These are phyloP conservation scores for Ascocoryne sarcoides DNA, from an alignment of 2,329 filamentous ascomycete genomes.

Conservation along the genomic window DNA sequence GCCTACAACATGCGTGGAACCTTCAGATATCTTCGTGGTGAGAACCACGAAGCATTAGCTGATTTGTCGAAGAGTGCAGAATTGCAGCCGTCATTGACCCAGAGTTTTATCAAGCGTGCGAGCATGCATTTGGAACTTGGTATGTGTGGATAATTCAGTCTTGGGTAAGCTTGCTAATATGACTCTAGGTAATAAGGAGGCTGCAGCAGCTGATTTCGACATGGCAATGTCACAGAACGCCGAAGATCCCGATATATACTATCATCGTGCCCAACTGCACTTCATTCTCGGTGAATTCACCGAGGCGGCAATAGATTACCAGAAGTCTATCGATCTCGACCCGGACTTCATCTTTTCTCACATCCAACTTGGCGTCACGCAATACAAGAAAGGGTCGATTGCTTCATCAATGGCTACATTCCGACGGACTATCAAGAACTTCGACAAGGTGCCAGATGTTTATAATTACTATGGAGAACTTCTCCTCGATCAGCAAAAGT, in stretches of 20 bases:
- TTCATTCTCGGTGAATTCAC: slow-evolving; percentile 94
- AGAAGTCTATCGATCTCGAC: slow-evolving; percentile 97
- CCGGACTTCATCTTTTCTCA: slow-evolving; percentile 97
- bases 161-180: slow-evolving; percentile 25
- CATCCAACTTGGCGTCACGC: slow-evolving; percentile 96
- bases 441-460: slow-evolving; percentile 89
- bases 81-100: slow-evolving; percentile 76
- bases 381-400: slow-evolving; percentile 99
- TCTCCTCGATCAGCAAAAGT: slow-evolving; percentile 93
- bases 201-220: slow-evolving; percentile 80
- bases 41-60: slow-evolving; percentile 70
- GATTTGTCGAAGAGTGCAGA: slow-evolving; percentile 93
- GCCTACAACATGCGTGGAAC: slow-evolving; percentile 96
- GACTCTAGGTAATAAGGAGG: slow-evolving; percentile 63
- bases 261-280: slow-evolving; percentile 95
- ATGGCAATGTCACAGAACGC: slow-evolving; percentile 76
- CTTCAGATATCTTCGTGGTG: slow-evolving; percentile 85
- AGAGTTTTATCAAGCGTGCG: slow-evolving; percentile 97
- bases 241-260: slow-evolving; percentile 93
- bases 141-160: slow-evolving; percentile 32
- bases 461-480: slow-evolving; percentile 99
- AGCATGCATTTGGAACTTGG: slow-evolving; percentile 95
- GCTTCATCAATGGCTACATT: slow-evolving; percentile 98
- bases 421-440: slow-evolving; percentile 96
- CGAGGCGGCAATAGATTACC: slow-evolving; percentile 95